A percentile compares a stretch with the other conserved stretches of the same genome.
These are phyloP conservation scores for Coniochaeta sp. DNA, from an alignment of 2,329 filamentous ascomycete species.

Conservation along the genomic window DNA sequence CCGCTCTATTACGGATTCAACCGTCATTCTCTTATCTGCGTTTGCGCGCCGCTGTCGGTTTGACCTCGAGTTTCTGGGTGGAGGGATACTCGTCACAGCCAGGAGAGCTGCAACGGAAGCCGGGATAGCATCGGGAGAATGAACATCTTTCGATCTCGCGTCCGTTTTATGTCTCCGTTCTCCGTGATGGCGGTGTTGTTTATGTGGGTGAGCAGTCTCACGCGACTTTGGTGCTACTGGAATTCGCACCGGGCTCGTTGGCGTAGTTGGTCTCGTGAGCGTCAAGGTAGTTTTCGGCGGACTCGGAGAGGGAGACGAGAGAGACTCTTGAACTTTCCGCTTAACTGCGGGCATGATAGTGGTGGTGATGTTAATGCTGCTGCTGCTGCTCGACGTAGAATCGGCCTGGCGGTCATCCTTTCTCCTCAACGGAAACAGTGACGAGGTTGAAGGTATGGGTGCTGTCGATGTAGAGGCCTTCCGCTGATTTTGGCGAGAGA, in stretches of 20 bases:
- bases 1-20: constrained; percentile 47
- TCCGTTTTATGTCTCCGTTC: constrained; percentile 25
- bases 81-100: constrained; percentile 54
- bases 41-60: constrained; percentile 17
- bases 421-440: constrained; percentile 10
- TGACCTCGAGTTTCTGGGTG: constrained; percentile 30
- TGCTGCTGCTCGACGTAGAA: constrained; percentile 11
- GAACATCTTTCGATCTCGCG: constrained; percentile 29
- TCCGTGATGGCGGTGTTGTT: constrained; percentile 27
- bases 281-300: constrained; percentile 21
- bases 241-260: constrained; percentile 48
- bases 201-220: constrained; percentile 24
- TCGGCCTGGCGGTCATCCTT: constrained; percentile 21
- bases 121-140: constrained; percentile 47
- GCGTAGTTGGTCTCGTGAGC: constrained; percentile 25
- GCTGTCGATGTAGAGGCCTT: background rate
- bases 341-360: constrained; percentile 7
- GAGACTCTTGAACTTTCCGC: constrained; percentile 13
- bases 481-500: constrained; percentile 21
- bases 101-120: constrained; percentile 54
- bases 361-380: constrained; percentile 12
- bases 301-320: constrained; percentile 13
- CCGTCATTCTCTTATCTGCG: constrained; percentile 35
- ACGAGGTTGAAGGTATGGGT: constrained; percentile 4
- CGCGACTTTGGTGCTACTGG: constrained; percentile 34